Evolutionary conservation across 1,139 yeast genomes (phyloP), one percentile per base, ranked within the genome.

Genomic region (Spencermartinsiella ligniputridi): DNA sequence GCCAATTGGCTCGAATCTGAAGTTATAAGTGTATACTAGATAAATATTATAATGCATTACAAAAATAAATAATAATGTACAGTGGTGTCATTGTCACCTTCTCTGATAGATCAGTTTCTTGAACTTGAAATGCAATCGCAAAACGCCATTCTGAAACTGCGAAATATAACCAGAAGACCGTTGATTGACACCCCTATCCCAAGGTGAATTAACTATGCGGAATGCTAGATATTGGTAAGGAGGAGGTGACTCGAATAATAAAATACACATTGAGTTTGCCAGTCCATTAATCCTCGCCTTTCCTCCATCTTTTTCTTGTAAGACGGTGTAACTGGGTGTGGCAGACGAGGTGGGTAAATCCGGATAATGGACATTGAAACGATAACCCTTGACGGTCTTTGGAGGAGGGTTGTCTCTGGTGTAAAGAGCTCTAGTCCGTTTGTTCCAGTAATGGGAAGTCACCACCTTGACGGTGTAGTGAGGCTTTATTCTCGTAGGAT

Each of bases 371-470:
- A 68, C 54, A 41, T 66, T 64, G 53, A 68, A 68, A 38, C 56
- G 55, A 50, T 68, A 68, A 3, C 72, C 72, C 46, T 61, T 65
- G n/a, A 66, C 66, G 2, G 56, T 52, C 37, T 65, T 67, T 1
- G 71, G 70, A 3, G 72, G 71, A 12, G 68, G 69, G 40, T 64
- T 58, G 13, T 67, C 64, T 11, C 54, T 46, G 32, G 52, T 54
- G 49, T 62, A 67, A 42, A 67, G 71, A 1, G 63, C 52, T 44
- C 61, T 62, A 42, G 67, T 67, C 50, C 67, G 66, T 25, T 56
- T 47, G 46, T 61, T 67, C 71, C 71, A 67, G 27, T 66, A 68
- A 42, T 58, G 64, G 2, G 69, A 70, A 42, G 60, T 50, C 34
- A 61, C 51, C 5, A 63, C 69, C 16, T 65, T 53, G 39, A 61